Percentiles rank a stretch among this genome's conserved stretches.
phyloP scores from a whole-genome alignment of 139 green algal species.

The Picochlorum sp. region DNA sequence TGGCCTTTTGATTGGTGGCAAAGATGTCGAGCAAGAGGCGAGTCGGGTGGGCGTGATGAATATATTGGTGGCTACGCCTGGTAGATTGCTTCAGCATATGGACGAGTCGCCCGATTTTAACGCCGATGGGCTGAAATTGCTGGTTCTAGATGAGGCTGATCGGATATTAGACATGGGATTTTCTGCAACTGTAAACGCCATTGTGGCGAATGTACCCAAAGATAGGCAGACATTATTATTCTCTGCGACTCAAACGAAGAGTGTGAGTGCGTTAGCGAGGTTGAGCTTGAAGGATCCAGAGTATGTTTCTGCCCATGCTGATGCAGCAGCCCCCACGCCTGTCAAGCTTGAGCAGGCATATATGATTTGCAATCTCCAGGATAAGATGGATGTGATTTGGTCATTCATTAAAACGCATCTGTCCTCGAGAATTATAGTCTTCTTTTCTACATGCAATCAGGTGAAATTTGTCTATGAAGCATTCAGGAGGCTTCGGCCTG shows the following conservation, averaged over 20 bases:
- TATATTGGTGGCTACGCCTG: slow-evolving; percentile 87
- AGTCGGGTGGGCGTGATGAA: slow-evolving; percentile 63
- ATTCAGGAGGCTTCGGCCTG: slow-evolving; percentile 83
- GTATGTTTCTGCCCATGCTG: slow-evolving; percentile 87
- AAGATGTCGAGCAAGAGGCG: slow-evolving; percentile 76
- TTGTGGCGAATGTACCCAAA: slow-evolving; percentile 83
- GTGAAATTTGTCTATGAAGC: slow-evolving; percentile 88
- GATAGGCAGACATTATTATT: slow-evolving; percentile 96
- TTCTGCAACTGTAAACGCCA: slow-evolving; percentile 79
- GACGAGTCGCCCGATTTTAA: slow-evolving; percentile 96
- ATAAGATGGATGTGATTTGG: slow-evolving; percentile 94
- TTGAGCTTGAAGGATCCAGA: slow-evolving; percentile 79
- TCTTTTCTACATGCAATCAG: slow-evolving; percentile 96
- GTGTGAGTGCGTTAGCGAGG: slow-evolving; percentile 89
- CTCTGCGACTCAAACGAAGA: slow-evolving; percentile 93
- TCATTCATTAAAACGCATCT: slow-evolving; percentile 88
- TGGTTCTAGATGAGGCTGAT: slow-evolving; percentile 98
- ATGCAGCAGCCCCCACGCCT: slow-evolving; percentile 75
- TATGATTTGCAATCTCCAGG: slow-evolving; percentile 50
- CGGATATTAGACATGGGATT: slow-evolving; percentile 97
- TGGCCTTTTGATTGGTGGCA: slow-evolving; percentile 92
- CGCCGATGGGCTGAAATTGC: slow-evolving; percentile 56
- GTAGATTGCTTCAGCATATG: slow-evolving; percentile 97
- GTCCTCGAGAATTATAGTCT: slow-evolving; percentile 75
- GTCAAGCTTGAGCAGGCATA: slow-evolving; percentile 82